These are phyloP conservation scores for Rusavskia elegans DNA, from an alignment of 495 filamentous ascomycete genomes.

Conservation along the genomic window DNA sequence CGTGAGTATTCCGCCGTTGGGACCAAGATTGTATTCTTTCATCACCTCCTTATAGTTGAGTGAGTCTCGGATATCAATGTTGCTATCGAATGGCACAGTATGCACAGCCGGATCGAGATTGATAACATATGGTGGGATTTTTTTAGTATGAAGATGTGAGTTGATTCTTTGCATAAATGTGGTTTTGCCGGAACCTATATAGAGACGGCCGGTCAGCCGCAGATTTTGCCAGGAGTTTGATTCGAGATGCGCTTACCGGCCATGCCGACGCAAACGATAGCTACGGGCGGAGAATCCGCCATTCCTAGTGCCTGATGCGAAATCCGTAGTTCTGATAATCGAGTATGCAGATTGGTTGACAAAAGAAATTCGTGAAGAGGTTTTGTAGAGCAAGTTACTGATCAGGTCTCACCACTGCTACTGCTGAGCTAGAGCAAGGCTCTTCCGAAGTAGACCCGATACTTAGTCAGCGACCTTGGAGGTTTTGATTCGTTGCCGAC, in stretches of 20 bases:
- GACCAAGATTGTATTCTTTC: conserved; percentile 95
- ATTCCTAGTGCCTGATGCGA: conserved; percentile 13
- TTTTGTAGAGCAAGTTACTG: too few relatives aligned
- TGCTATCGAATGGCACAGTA: conserved; percentile 90
- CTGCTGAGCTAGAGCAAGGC: too few relatives aligned
- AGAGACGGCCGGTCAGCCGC: not conserved
- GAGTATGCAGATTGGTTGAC: too few relatives aligned
- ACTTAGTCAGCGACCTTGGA: not conserved
- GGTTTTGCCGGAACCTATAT: conserved; percentile 78
- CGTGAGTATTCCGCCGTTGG: conserved; percentile 95
- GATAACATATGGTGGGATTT: conserved; percentile 72
- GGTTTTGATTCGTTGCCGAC: not conserved
- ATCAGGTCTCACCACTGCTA: too few relatives aligned
- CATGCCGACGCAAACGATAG: conserved; percentile 95
- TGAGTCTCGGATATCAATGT: conserved; percentile 97
- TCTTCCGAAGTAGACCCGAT: too few relatives aligned
- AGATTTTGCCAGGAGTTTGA: too few relatives aligned
- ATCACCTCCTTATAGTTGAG: conserved; percentile 99
- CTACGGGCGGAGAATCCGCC: conserved; percentile 33
- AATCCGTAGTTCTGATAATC: too few relatives aligned
- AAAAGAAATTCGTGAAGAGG: too few relatives aligned
- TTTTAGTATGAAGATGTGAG: conserved; percentile 64
- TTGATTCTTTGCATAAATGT: conserved; percentile 98
- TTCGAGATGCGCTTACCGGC: conserved; percentile 34
- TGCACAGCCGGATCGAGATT: conserved; percentile 95